These are phyloP conservation scores for Cystofilobasidium macerans DNA, from an alignment of 768 basidiomycete genomes.

Conservation along the genomic window DNA sequence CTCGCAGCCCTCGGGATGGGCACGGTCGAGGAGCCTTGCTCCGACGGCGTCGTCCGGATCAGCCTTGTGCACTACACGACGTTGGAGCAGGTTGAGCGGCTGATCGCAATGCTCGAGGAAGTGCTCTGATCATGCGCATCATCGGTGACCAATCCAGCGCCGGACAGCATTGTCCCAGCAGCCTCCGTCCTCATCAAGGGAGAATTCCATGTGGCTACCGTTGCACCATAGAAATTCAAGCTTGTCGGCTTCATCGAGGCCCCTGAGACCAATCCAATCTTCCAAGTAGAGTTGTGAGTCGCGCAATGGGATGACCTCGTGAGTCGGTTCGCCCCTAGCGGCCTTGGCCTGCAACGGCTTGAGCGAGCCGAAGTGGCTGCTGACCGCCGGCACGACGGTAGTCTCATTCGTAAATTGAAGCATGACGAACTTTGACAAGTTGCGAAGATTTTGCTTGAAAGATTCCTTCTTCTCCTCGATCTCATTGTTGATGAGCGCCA, in stretches of 20 bases:
- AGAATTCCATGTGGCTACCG: constrained; percentile 67
- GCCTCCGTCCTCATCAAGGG: neutral
- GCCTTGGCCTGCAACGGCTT: no score
- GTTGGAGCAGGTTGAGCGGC: constrained; percentile 46
- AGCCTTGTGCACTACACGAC: constrained; percentile 74
- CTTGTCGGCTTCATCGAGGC: constrained; percentile 55
- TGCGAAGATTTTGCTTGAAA: constrained; percentile 52
- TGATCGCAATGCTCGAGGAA: constrained; percentile 47
- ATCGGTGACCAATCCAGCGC: neutral
- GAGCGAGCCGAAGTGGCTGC: constrained; percentile 74
- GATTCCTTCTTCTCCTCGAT: constrained; percentile 49
- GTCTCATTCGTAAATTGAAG: constrained; percentile 61
- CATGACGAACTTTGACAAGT: constrained; percentile 58
- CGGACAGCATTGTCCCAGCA: constrained; percentile 9
- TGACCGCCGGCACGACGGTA: constrained; percentile 74
- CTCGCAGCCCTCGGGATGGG: constrained; percentile 42
- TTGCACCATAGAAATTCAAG: constrained; percentile 55
- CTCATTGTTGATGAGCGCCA: constrained; percentile 72
- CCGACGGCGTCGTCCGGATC: constrained; percentile 61
- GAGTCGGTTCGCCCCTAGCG: no score
- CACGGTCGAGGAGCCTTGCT: constrained; percentile 46
- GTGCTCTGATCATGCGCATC: no score
- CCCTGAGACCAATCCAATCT: constrained; percentile 69
- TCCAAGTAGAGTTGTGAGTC: constrained; percentile 59
- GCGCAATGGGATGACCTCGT: constrained; percentile 56